These are phyloP conservation scores for Penicillium occitanis DNA, from an alignment of 2,329 filamentous ascomycete genomes.

Conservation along the genomic window DNA sequence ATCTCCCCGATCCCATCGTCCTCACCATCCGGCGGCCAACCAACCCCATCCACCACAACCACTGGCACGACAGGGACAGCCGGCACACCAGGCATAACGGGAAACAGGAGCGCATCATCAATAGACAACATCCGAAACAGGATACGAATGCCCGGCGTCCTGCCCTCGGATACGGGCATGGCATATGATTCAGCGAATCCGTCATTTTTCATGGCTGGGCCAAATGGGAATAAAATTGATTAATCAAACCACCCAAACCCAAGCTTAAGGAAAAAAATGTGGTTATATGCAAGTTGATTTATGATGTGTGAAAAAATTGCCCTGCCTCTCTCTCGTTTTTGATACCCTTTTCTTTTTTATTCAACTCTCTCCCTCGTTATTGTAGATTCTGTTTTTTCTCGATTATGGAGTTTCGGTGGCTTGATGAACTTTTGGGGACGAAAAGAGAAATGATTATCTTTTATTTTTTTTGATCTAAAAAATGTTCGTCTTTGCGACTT, in stretches of 20 bases:
- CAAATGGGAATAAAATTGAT: conserved; percentile 19
- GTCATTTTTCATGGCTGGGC: conserved; percentile 16
- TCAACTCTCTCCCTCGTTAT: background rate
- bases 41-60: conserved; percentile 20
- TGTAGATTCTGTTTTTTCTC: background rate
- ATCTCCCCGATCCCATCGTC: conserved; percentile 2
- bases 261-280: no score
- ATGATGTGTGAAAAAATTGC: background rate
- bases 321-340: background rate
- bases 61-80: conserved; percentile 23
- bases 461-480: background rate
- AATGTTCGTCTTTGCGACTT: no score
- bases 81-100: conserved; percentile 7
- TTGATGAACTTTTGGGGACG: background rate
- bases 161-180: conserved; percentile 19
- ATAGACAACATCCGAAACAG: conserved; percentile 17
- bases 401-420: background rate
- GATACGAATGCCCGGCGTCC: conserved; percentile 19
- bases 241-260: background rate
- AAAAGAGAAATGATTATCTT: background rate
- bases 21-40: conserved; percentile 18
- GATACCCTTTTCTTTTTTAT: background rate
- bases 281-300: background rate
- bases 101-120: conserved; percentile 22
- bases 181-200: conserved; percentile 19